phyloP scores from a whole-genome alignment of 169 alveolate species.

The Plasmodium berghei region DNA sequence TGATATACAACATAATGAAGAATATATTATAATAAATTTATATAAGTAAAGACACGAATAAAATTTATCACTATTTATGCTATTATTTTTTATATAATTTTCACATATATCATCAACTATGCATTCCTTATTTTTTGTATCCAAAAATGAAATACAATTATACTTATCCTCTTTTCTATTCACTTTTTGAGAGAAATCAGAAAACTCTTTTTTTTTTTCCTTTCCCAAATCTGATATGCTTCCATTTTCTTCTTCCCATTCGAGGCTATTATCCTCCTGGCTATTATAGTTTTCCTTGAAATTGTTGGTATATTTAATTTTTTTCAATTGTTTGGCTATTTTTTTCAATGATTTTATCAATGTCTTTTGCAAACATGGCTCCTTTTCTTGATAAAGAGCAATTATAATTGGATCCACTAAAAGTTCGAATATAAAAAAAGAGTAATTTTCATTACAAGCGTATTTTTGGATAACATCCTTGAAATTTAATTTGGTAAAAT shows the following conservation, averaged over 20 bases:
- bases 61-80: slow-evolving; percentile 7
- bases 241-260: background rate
- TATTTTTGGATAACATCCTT: background rate
- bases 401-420: slow-evolving; percentile 65
- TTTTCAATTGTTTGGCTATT: slow-evolving; percentile 42
- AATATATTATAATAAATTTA: slow-evolving; percentile 36
- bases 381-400: slow-evolving; percentile 70
- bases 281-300: background rate
- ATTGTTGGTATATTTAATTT: background rate
- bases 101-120: slow-evolving; percentile 39
- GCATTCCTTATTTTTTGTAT: slow-evolving; percentile 11
- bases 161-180: too few species aligned
- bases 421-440: slow-evolving; percentile 29
- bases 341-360: slow-evolving; percentile 45
- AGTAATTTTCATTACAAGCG: background rate
- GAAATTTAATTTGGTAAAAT: background rate
- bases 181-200: too few species aligned
- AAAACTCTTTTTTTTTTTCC: background rate
- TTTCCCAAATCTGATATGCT: background rate
- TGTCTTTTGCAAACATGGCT: slow-evolving; percentile 17
- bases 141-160: background rate
- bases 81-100: slow-evolving; percentile 26
- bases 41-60: slow-evolving; percentile 59
- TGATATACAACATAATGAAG: slow-evolving; percentile 18
- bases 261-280: background rate